A percentile compares a stretch with the other conserved stretches of the same genome.
These are phyloP conservation scores for Oryza glumipatula DNA, from an alignment of 176 grass and related monocot genomes.

Conservation along the genomic window DNA sequence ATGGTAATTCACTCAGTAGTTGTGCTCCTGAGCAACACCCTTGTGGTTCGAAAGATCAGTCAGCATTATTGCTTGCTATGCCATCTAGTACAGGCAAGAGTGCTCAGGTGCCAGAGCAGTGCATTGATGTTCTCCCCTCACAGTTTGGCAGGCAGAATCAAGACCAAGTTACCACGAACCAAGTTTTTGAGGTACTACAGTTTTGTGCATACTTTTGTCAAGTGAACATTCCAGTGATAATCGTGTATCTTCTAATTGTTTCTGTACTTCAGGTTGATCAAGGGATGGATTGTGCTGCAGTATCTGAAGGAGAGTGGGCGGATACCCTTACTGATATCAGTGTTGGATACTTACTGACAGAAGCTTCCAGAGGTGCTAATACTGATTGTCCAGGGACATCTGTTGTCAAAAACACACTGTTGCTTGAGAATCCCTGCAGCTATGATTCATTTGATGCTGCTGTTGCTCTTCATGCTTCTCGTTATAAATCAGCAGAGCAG, in stretches of 20 bases:
- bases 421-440: slow-evolving; percentile 61
- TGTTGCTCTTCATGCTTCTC: slow-evolving; percentile 83
- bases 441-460: slow-evolving; percentile 97
- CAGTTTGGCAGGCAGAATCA: slow-evolving; percentile 42
- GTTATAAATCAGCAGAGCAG: slow-evolving; percentile 48
- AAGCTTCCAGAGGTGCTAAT: slow-evolving; percentile 78
- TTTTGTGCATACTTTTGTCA: slow-evolving; percentile 29
- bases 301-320: slow-evolving; percentile 82
- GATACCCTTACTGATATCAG: slow-evolving; percentile 93
- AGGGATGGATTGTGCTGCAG: slow-evolving; percentile 36
- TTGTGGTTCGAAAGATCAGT: slow-evolving; percentile 44
- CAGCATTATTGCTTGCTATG: slow-evolving; percentile 32
- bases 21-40: slow-evolving; percentile 40
- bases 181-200: slow-evolving; percentile 56
- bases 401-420: slow-evolving; percentile 40
- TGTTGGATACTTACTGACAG: slow-evolving; percentile 86
- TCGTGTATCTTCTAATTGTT: slow-evolving; percentile 31
- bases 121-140: slow-evolving; percentile 23
- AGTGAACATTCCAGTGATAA: slow-evolving; percentile 26
- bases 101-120: slow-evolving; percentile 11
- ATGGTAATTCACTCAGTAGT: slow-evolving; percentile 36
- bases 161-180: slow-evolving; percentile 52
- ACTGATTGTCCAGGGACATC: slow-evolving; percentile 52
- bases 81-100: slow-evolving; percentile 35
- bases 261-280: slow-evolving; percentile 49